phyloP scores from a whole-genome alignment of 768 basidiomycete species.

The Leccinum obscurum region DNA sequence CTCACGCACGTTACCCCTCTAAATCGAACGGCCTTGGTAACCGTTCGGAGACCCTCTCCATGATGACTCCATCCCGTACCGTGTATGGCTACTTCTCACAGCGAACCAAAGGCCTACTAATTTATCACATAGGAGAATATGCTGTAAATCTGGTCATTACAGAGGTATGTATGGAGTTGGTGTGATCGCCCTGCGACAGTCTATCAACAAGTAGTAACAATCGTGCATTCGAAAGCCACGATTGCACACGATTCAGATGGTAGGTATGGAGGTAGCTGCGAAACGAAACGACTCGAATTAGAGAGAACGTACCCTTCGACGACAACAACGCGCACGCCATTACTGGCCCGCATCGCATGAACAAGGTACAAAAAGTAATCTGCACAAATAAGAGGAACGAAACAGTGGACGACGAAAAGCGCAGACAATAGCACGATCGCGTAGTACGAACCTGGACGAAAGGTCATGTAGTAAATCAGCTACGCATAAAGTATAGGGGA shows the following conservation, averaged over 20 bases:
- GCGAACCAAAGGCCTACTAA: neutral
- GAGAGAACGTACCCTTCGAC: neutral
- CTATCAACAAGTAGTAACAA: neutral
- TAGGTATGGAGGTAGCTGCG: neutral
- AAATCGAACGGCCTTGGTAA: neutral
- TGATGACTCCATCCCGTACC: neutral
- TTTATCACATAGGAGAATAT: neutral
- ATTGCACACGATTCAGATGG: neutral
- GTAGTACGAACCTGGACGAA: conserved; percentile 5
- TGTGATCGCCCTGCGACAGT: neutral
- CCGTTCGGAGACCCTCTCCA: too few species aligned
- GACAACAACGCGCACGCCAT: neutral
- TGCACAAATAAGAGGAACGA: conserved; percentile 6
- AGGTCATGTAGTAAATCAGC: conserved; percentile 11
- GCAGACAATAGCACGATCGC: conserved; percentile 10
- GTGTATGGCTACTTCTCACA: neutral
- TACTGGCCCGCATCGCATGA: neutral
- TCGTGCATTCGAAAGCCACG: neutral
- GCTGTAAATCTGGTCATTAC: neutral
- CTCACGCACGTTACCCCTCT: neutral
- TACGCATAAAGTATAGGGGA: conserved; percentile 24
- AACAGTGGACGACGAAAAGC: conserved; percentile 8
- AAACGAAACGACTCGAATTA: neutral
- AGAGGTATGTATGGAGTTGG: neutral
- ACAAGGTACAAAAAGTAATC: neutral